Evolutionary conservation across 148 eudicot species (phyloP), one percentile per base, ranked within the genome.

Genomic region (Vaccinium corymbosum): DNA sequence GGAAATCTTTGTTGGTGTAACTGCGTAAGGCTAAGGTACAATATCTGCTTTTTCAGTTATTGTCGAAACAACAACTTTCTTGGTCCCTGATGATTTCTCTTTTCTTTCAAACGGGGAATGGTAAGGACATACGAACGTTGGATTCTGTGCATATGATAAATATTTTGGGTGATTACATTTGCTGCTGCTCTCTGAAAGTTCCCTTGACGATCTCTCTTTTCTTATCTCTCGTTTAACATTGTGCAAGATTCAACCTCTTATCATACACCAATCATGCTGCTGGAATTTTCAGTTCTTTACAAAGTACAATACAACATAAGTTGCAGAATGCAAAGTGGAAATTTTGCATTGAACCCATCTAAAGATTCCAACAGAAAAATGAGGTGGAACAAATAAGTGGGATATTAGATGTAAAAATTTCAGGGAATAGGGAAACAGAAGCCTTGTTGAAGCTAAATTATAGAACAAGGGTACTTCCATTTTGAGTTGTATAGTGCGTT

Each of bases 61-160:
- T 57, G 96, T 97, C 50, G 99, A 97, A 93, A 95, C 99, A 66
- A 86, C 90, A 29, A 97, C 97, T 75, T 93, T 94, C 84, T 72
- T 84, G 82, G 85, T 93, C 80, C 98, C 98, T 25, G 32, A 87
- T 76, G 94, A 87, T 14, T 76, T 66, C 42, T 86, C 87, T 15
- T 93, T 97, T 82, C 95, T 97, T 84, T 93, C 98, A 4, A 94
- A 95, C 85, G 98, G 99, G 38, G 99, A 97, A 90, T 97, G 99
- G 98, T 95, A 89, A 88, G 88, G 48, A 78, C 70, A 35, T 49
- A 22, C 71, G 11, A 70, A 38, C 62, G 77, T 68, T 55, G 38
- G 17, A 82, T 82, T 15, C 20, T 80, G 9, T 86, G 61, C 59
- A n/a, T 59, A 20, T 81, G 71, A 16, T 77, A 57, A 66, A 59